These are phyloP conservation scores for Hypericum androsaemum DNA, from an alignment of 345 rosid genomes.

Conservation along the genomic window DNA sequence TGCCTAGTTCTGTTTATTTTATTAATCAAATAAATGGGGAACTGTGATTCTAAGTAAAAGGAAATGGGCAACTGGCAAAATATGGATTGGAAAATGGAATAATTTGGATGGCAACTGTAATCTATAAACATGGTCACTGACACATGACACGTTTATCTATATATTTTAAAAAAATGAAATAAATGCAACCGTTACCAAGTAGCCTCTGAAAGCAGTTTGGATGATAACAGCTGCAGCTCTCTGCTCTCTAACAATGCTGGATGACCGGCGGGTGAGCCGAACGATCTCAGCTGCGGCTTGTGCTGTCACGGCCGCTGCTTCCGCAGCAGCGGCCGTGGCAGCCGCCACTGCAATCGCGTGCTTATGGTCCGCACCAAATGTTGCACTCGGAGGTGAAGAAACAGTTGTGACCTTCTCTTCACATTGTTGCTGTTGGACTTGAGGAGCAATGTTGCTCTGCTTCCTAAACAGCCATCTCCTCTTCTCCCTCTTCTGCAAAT, in stretches of 20 bases:
- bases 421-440: constrained; percentile 13
- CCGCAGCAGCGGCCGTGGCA: neutral
- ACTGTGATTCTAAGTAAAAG: no score
- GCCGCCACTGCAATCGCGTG: constrained; percentile 13
- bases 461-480: constrained; percentile 21
- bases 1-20: no score
- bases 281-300: constrained; percentile 12
- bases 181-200: constrained; percentile 12
- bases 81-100: no score
- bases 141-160: no score
- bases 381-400: constrained; percentile 9
- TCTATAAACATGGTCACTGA: no score
- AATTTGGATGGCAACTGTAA: no score
- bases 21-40: no score
- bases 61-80: no score
- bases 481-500: constrained; percentile 18
- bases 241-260: constrained; percentile 1
- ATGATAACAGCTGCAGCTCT: constrained; percentile 19
- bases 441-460: neutral
- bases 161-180: no score
- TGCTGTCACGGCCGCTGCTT: constrained; percentile 3
- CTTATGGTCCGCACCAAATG: constrained; percentile 8
- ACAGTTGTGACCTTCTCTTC: constrained; percentile 7
- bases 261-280: constrained; percentile 14
- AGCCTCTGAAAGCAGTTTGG: constrained; percentile 26